phyloP scores from a whole-genome alignment of 352 stramenopile genomes.

The Phytophthora fragariaefolia region DNA sequence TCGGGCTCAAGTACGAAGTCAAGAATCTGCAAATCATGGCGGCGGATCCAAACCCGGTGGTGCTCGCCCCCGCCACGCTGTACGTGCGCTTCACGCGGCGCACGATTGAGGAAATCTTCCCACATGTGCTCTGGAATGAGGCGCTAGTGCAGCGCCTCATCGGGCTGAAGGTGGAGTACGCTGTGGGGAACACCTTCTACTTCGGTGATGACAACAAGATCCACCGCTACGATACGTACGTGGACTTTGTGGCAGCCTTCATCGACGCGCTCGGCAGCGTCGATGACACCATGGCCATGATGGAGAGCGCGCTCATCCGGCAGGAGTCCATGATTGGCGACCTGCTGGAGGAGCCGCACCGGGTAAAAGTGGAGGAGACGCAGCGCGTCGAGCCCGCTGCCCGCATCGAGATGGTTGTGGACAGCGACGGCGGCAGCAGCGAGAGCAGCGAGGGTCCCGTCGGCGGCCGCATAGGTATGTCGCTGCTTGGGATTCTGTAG shows the following conservation, averaged over 20 bases:
- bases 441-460: conserved; percentile 12
- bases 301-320: conserved; percentile 62
- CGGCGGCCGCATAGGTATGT: conserved; percentile 30
- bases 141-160: conserved; percentile 71
- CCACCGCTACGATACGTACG: conserved; percentile 61
- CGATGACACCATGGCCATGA: conserved; percentile 51
- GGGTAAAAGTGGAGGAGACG: conserved; percentile 22
- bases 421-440: conserved; percentile 22
- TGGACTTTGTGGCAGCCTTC: conserved; percentile 65
- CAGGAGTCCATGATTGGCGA: conserved; percentile 66
- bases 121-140: conserved; percentile 70
- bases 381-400: not conserved
- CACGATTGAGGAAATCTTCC: conserved; percentile 76
- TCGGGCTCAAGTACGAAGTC: conserved; percentile 57
- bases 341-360: conserved; percentile 36
- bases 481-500: conserved; percentile 31
- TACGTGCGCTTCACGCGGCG: conserved; percentile 62
- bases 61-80: conserved; percentile 53
- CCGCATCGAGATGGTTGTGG: conserved; percentile 23
- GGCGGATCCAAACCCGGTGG: conserved; percentile 43
- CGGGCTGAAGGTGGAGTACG: conserved; percentile 56
- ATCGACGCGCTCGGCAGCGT: conserved; percentile 49
- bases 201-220: conserved; percentile 64
- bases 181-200: conserved; percentile 67
- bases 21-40: conserved; percentile 50